Conservation (phyloP, 305 asterid species). For the Fraxinus dipetala region DNA sequence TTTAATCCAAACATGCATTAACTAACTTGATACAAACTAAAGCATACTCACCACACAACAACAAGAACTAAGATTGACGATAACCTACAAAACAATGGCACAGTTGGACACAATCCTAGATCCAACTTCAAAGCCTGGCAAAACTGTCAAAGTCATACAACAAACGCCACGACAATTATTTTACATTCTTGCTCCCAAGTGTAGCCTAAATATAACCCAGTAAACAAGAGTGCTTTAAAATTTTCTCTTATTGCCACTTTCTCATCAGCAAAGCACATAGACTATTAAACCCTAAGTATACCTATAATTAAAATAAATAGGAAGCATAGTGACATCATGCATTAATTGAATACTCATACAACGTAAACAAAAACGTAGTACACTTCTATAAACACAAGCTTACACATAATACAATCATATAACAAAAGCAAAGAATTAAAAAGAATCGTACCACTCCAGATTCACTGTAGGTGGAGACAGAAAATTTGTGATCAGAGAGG, state of each 20-base stretch:
- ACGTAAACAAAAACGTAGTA: neutral
- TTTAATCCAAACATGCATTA: neutral
- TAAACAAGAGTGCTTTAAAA: neutral
- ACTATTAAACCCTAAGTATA: neutral
- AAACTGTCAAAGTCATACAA: neutral
- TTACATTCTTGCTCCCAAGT: constrained; percentile 2
- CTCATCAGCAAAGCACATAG: neutral
- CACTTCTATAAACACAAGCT: neutral
- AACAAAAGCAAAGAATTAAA: neutral
- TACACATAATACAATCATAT: neutral
- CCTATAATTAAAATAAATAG: neutral
- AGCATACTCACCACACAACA: neutral
- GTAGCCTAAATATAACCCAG: neutral
- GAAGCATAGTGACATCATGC: neutral
- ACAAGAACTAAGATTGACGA: neutral
- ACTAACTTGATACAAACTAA: neutral
- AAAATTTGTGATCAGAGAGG: constrained; percentile 77
- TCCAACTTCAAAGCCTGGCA: neutral
- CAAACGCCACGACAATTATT: neutral
- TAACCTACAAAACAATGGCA: neutral
- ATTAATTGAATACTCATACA: neutral
- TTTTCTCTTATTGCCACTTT: neutral
- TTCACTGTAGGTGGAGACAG: constrained; percentile 68
- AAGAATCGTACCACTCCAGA: constrained; percentile 58
- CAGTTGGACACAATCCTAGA: neutral